Evolutionary conservation across 2,329 filamentous ascomycete genomes (phyloP), one percentile per base, ranked within the genome.

Genomic region (Aspergillus melleus): DNA sequence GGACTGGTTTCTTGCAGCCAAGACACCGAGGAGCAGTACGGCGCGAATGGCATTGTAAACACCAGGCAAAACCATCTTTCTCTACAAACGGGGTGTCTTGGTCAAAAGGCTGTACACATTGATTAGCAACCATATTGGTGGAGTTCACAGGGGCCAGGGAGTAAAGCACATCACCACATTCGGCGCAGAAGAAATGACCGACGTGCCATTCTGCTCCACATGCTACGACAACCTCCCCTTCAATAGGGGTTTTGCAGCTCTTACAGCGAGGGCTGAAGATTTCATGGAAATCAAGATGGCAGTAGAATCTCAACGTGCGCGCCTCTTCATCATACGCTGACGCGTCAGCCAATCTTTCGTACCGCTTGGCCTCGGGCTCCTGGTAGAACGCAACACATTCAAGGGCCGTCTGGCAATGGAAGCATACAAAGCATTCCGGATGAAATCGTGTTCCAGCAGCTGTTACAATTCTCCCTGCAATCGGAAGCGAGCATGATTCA

Each of bases 201-300:
- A 91, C 90, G 75, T 99, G 95, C 91, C 92, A 99, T 77, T 96
- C 92, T n/a, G 89, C 86, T 1, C 95, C 95, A 58, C 96, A 91
- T 1, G 95, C 95, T 14, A 97, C 89, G 32, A 97, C 88, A 66
- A 98, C 92, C 77, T 98, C 93, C 47, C 93, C 93, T 67, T 98
- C 88, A 70, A 99, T 99, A 3, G 95, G 94, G 8, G 95, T 99
- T 75, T 90, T 92, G 84, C 95, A 99, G 75, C 91, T 92, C 79
- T 95, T 95, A 83, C 95, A 99, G 47, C 92, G 88, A 4, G 95
- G 95, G 32, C 90, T 92, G 77, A 91, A 99, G 56, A 90, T 81
- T 77, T 99, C 95, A 76, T 99, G 95, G 86, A 93, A 99, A 80
- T 99, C 95, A n/a, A 99, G 85, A 74, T 98, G 94, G 77, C 95